A percentile compares a stretch with the other conserved stretches of the same genome.
phyloP scores from a whole-genome alignment of 768 basidiomycete species.

The Agaricus blazei region DNA sequence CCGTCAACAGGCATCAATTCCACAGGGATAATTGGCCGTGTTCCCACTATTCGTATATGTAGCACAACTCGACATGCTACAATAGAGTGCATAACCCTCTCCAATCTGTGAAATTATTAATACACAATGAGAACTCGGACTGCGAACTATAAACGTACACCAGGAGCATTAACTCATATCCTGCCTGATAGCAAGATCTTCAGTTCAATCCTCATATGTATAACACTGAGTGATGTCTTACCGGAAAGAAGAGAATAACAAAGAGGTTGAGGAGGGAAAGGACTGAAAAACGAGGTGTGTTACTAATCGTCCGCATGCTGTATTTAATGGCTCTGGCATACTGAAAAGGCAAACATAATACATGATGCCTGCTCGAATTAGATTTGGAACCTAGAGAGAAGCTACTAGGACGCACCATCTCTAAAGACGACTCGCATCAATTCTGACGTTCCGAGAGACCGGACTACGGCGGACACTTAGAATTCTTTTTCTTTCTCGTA shows the following conservation, averaged over 20 bases:
- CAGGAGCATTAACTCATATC: background rate
- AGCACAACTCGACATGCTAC: slow-evolving; percentile 4
- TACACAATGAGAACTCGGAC: background rate
- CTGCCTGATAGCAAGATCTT: background rate
- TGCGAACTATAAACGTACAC: background rate
- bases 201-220: background rate
- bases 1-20: too few relatives aligned
- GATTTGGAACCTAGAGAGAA: too few relatives aligned
- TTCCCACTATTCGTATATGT: background rate
- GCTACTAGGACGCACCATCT: background rate
- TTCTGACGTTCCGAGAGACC: background rate
- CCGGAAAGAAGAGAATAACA: background rate
- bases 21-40: too few relatives aligned
- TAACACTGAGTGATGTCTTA: background rate
- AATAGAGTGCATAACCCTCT: background rate
- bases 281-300: background rate
- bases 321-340: background rate
- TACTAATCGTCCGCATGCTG: background rate
- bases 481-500: too few relatives aligned
- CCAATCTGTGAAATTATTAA: background rate
- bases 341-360: slow-evolving; percentile 1
- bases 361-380: background rate
- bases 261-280: slow-evolving; percentile 1
- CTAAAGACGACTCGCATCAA: slow-evolving; percentile 2
- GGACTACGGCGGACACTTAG: background rate